Evolutionary conservation across 2,329 filamentous ascomycete species (phyloP).

Genomic region (Trichophaea hybrida): DNA sequence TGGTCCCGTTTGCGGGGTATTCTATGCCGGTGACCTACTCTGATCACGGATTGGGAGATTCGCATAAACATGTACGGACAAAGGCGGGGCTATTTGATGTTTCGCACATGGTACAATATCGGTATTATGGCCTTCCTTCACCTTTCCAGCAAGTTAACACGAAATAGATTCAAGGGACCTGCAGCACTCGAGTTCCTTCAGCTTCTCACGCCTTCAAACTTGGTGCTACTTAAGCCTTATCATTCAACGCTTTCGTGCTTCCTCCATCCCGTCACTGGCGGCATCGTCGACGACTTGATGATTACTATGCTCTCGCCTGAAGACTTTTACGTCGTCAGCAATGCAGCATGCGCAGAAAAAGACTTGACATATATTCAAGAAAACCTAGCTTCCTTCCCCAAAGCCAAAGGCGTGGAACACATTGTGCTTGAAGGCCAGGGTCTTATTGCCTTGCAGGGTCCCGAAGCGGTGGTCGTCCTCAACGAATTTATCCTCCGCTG

Average conservation of each 20-base stretch:
- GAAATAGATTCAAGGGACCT: slow-evolving; percentile 63
- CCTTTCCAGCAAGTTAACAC: slow-evolving; percentile 32
- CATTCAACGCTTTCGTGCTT: slow-evolving; percentile 73
- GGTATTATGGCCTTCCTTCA: slow-evolving; percentile 7
- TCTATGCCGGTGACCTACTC: slow-evolving; percentile 85
- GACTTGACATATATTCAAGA: slow-evolving; percentile 62
- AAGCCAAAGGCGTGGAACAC: slow-evolving; percentile 49
- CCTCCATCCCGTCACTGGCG: slow-evolving; percentile 63
- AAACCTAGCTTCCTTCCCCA: slow-evolving; percentile 50
- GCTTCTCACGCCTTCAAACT: slow-evolving; percentile 63
- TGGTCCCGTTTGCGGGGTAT: slow-evolving; percentile 92
- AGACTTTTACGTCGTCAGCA: slow-evolving; percentile 81
- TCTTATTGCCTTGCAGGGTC: slow-evolving; percentile 80
- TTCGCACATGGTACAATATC: slow-evolving; percentile 36
- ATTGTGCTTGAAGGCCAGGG: slow-evolving; percentile 57
- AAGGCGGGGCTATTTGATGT: slow-evolving; percentile 85
- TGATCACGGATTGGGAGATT: slow-evolving; percentile 61
- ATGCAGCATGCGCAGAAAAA: slow-evolving; percentile 82
- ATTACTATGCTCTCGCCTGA: slow-evolving; percentile 64
- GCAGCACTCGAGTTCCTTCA: slow-evolving; percentile 71
- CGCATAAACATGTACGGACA: slow-evolving; percentile 76
- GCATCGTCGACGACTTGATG: slow-evolving; percentile 89
- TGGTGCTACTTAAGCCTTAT: slow-evolving; percentile 49
- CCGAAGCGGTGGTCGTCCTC: slow-evolving; percentile 57
- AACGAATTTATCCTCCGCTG: slow-evolving; percentile 46